A percentile compares a stretch with the other conserved stretches of the same genome.
These are phyloP conservation scores for Patellifolia procumbens DNA, from an alignment of 179 eudicot genomes.

Conservation along the genomic window DNA sequence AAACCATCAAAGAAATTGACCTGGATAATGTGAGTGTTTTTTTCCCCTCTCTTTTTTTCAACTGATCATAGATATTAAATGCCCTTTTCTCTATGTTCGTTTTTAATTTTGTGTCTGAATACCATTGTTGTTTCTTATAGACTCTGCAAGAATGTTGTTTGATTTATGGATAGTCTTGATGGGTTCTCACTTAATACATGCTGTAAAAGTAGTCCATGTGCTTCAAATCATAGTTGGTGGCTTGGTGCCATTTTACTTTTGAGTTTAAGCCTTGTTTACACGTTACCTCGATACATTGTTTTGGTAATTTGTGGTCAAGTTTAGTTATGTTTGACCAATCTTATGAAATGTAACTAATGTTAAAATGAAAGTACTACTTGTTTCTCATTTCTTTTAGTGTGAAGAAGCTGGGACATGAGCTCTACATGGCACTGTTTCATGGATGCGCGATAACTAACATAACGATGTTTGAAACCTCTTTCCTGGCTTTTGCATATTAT, in stretches of 20 bases:
- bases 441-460: too few relatives aligned
- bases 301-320: not conserved
- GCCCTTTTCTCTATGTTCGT: not conserved
- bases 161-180: not conserved
- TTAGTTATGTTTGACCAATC: not conserved
- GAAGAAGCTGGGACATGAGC: not conserved
- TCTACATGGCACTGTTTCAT: not conserved
- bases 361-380: not conserved
- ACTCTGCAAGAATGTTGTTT: not conserved
- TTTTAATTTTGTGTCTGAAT: too few relatives aligned
- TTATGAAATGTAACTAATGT: not conserved
- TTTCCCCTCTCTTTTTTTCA: not conserved
- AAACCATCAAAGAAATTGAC: constrained; percentile 79
- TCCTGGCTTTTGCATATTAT: not conserved
- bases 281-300: too few relatives aligned
- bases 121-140: not conserved
- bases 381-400: not conserved
- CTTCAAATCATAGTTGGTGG: not conserved
- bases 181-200: not conserved
- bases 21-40: constrained; percentile 72
- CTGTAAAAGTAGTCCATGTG: not conserved
- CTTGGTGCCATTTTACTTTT: not conserved
- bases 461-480: not conserved
- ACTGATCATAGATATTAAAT: not conserved
- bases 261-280: too few relatives aligned